Evolutionary conservation across 2,329 filamentous ascomycete species (phyloP), one percentile per base, ranked within the genome.

Genomic region (Monosporascus sp.): DNA sequence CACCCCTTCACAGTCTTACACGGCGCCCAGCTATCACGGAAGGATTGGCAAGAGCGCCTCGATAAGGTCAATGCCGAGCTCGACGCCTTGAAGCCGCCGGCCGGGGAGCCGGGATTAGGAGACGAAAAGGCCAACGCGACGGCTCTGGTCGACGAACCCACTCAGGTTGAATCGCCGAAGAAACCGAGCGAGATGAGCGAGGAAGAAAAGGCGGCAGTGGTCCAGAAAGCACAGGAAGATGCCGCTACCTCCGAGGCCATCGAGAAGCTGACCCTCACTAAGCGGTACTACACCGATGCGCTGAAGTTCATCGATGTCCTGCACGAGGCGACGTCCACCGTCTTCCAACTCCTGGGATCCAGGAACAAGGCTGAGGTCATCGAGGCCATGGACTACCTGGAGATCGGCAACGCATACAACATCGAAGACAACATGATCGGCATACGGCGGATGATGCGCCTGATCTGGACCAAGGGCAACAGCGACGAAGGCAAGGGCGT

Each of bases 391-490:
- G 94, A 99, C 68, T 99, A 95, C 72, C 96, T 99, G 62, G 91
- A 95, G 62, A 85, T 96, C 45, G 88, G 94, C 45, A 92, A 99
- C 69, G 93, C 92, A 6, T 97, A 97, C 78, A 94, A 95, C 70
- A 87, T 99, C 54, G 89, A 97, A 69, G 90, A 94, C 61, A 91
- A 95, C 66, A 92, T 96, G 70, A 75, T 87, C 39, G 94, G 95
- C 53, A 97, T 99, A 65, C 84, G 93, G 54, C 87, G 91, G 53
- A 99, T 99, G 94, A 79, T 99, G 58, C 87, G 93, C 50, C 79
- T 99, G 20, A 99, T 99, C 70, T 99, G 94, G 94, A 99, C 94
- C 59, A 99, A 99, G 74, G 93, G 94, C 62, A 99, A 97, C 73
- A 97, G 91, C 64, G 94, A 99, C 65, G 95, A 99, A 77, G 94